Conservation (phyloP, 495 filamentous ascomycete genomes). For the Aspergillus nidulans region DNA sequence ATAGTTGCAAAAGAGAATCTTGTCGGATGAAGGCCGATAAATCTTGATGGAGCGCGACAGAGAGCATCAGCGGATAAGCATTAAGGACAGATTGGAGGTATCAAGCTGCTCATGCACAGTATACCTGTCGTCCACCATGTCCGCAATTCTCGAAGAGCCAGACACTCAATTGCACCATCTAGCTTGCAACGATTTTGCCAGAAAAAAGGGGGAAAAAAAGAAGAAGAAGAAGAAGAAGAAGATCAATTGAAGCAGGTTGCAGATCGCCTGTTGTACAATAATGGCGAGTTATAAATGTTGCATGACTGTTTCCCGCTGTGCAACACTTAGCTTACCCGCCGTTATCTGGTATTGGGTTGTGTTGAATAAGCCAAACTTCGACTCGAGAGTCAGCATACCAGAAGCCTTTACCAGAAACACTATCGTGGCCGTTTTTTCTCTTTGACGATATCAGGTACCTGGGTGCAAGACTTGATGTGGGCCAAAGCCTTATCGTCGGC, state of each 20-base stretch:
- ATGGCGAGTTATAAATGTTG: neutral
- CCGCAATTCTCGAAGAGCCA: neutral
- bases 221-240: no score
- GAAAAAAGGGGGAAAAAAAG: no score
- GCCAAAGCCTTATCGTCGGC: neutral
- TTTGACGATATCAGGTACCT: conserved; percentile 1
- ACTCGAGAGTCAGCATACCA: neutral
- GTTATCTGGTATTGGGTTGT: no score
- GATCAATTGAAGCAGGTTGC: neutral
- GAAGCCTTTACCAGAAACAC: no score
- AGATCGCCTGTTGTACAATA: neutral
- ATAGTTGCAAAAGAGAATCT: conserved; percentile 89
- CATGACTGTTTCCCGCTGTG: neutral
- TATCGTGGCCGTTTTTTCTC: no score
- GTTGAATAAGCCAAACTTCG: no score
- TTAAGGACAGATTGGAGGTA: neutral
- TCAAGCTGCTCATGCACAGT: neutral
- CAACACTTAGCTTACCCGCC: no score
- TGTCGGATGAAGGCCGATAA: conserved; percentile 83
- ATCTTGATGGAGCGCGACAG: conserved; percentile 50
- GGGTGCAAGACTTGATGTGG: neutral
- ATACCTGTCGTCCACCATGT: conserved; percentile 5
- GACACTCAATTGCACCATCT: neutral
- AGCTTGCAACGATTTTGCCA: no score
- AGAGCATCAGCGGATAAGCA: neutral